Evolutionary conservation across 371 early-diverging fungal genomes (phyloP).

Genomic region (Syncephalis plumigaleata): DNA sequence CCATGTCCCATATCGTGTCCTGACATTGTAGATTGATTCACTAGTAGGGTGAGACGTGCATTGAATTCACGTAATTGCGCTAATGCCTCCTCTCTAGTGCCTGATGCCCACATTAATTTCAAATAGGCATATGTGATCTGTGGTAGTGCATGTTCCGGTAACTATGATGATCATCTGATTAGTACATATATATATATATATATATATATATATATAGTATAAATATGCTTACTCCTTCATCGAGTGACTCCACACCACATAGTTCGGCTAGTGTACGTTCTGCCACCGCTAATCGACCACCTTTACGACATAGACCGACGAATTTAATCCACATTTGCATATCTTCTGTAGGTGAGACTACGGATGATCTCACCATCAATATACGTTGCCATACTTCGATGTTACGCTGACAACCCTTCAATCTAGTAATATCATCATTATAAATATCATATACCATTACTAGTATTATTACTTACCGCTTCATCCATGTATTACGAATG

Average conservation of each 20-base stretch:
- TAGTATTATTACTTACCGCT: slow-evolving; percentile 17
- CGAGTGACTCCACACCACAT: slow-evolving; percentile 22
- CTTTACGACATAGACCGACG: slow-evolving; percentile 84
- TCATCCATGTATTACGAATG: slow-evolving; percentile 81
- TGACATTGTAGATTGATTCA: slow-evolving; percentile 4
- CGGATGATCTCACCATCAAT: slow-evolving; percentile 75
- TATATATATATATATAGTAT: not conserved
- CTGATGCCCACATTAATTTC: slow-evolving; percentile 87
- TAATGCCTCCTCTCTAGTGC: slow-evolving; percentile 31
- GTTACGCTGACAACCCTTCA: slow-evolving; percentile 83
- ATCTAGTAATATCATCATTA: slow-evolving; percentile 8
- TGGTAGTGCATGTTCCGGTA: slow-evolving; percentile 27
- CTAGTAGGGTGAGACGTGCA: slow-evolving; percentile 8
- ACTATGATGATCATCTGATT: no score
- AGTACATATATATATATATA: not conserved
- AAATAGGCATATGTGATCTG: slow-evolving; percentile 84
- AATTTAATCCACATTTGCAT: slow-evolving; percentile 94
- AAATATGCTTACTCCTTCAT: slow-evolving; percentile 12
- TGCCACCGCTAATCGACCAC: slow-evolving; percentile 64
- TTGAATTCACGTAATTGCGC: slow-evolving; percentile 43
- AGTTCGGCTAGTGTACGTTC: slow-evolving; percentile 58
- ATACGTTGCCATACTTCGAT: slow-evolving; percentile 94
- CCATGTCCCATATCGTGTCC: not conserved
- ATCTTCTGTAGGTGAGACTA: slow-evolving; percentile 77
- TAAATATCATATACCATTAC: not conserved